These are phyloP conservation scores for Deakozyma indianensis DNA, from an alignment of 805 yeast genomes.

Conservation along the genomic window DNA sequence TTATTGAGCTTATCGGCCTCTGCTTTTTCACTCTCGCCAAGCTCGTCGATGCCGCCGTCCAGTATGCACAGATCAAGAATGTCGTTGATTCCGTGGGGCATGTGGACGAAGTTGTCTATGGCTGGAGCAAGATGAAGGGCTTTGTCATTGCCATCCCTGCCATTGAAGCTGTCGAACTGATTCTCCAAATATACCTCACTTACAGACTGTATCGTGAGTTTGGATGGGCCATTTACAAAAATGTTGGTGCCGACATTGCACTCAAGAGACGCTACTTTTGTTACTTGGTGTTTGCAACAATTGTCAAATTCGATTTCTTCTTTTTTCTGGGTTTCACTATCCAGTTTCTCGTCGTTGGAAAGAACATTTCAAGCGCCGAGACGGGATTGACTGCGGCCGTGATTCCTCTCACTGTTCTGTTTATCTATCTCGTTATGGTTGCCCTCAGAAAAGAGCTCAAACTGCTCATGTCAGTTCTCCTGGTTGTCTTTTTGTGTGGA, in stretches of 20 bases:
- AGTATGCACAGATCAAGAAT: constrained; percentile 26
- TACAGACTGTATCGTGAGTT: constrained; percentile 26
- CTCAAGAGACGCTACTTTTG: constrained; percentile 22
- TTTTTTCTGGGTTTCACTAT: constrained; percentile 37
- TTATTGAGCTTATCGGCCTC: constrained; percentile 23
- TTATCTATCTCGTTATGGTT: constrained; percentile 25
- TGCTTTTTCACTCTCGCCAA: constrained; percentile 28
- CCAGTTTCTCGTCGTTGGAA: constrained; percentile 33
- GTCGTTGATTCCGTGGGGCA: constrained; percentile 12
- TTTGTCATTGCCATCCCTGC: constrained; percentile 30
- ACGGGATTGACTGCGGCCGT: constrained; percentile 33
- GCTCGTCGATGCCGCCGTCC: constrained; percentile 33
- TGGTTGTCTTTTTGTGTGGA: constrained; percentile 25
- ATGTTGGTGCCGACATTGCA: constrained; percentile 32
- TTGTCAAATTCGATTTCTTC: constrained; percentile 29
- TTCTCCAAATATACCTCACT: constrained; percentile 21
- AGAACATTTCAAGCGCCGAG: constrained; percentile 26
- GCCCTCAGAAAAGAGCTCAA: constrained; percentile 25
- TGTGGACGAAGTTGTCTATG: constrained; percentile 5
- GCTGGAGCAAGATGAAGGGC: constrained; percentile 15
- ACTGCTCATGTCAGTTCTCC: constrained; percentile 17
- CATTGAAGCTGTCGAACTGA: constrained; percentile 25
- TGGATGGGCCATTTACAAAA: constrained; percentile 33
- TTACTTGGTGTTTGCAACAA: constrained; percentile 27
- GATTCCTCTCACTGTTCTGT: constrained; percentile 28